A percentile compares a stretch with the other conserved stretches of the same genome.
Evolutionary conservation across 768 basidiomycete genomes (phyloP).

Genomic region (Hypholoma sublateritium): DNA sequence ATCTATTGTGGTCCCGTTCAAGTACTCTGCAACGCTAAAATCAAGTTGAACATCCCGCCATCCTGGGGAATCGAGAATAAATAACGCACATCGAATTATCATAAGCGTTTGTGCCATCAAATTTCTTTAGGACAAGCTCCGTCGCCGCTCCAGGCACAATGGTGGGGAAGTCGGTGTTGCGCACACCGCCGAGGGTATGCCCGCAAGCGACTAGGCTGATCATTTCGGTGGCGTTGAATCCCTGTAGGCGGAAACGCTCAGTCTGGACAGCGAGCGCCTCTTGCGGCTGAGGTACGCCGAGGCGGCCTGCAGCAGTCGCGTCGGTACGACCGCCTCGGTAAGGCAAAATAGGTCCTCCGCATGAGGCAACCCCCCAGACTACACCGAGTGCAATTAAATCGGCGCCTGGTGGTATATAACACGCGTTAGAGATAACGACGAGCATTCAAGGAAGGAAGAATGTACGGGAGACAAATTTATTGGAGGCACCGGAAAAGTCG

Average conservation of each 20-base stretch:
- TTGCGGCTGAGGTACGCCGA: slow-evolving; percentile 40
- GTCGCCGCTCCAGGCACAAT: slow-evolving; percentile 21
- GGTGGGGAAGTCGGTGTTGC: slow-evolving; percentile 38
- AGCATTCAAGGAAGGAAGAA: not conserved
- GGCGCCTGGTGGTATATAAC: slow-evolving; percentile 23
- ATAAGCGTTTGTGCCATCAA: slow-evolving; percentile 34
- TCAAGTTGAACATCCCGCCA: not conserved
- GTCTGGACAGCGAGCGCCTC: slow-evolving; percentile 34
- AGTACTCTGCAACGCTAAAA: slow-evolving; percentile 38
- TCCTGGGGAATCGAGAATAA: not conserved
- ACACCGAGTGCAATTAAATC: slow-evolving; percentile 42
- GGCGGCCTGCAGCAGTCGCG: slow-evolving; percentile 33
- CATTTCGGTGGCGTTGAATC: slow-evolving; percentile 42
- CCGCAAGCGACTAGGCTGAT: slow-evolving; percentile 45
- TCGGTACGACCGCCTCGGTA: slow-evolving; percentile 44
- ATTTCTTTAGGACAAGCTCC: slow-evolving; percentile 25
- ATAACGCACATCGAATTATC: slow-evolving; percentile 35
- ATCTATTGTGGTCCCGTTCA: slow-evolving; percentile 38
- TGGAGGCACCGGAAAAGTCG: slow-evolving; percentile 35
- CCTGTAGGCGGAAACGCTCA: slow-evolving; percentile 34
- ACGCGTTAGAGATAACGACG: not conserved
- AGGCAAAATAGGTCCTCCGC: slow-evolving; percentile 43
- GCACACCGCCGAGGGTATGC: slow-evolving; percentile 44
- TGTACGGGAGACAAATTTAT: slow-evolving; percentile 41
- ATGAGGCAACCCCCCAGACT: slow-evolving; percentile 35